A percentile compares a stretch with the other conserved stretches of the same genome.
Evolutionary conservation across 495 filamentous ascomycete species (phyloP).

Genomic region (Talaromyces adpressus): DNA sequence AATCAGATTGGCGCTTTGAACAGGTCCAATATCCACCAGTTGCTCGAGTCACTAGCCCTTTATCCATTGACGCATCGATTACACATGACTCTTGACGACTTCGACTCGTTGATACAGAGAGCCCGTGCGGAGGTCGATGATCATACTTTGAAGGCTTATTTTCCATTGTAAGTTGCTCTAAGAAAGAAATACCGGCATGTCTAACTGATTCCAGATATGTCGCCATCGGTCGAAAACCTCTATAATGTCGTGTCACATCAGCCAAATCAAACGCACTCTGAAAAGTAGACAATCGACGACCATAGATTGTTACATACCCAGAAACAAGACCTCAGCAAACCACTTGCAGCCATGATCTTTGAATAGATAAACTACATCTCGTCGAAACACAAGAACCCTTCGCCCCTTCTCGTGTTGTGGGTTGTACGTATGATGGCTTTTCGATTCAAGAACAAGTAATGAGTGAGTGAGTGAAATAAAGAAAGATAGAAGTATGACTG

Average conservation of each 20-base stretch:
- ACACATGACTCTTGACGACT: constrained; percentile 55
- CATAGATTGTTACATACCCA: background rate
- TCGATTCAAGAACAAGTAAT: background rate
- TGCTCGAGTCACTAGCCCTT: constrained; percentile 55
- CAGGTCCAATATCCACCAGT: constrained; percentile 49
- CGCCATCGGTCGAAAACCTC: constrained; percentile 50
- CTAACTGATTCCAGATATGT: constrained; percentile 39
- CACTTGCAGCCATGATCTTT: background rate
- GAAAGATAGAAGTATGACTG: constrained; percentile 2
- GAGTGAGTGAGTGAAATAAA: background rate
- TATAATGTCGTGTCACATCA: background rate
- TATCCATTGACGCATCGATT: constrained; percentile 54
- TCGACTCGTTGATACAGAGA: constrained; percentile 56
- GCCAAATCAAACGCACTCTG: background rate
- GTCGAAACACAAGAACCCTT: background rate
- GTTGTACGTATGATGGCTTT: background rate
- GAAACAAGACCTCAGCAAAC: background rate
- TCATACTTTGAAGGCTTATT: constrained; percentile 63
- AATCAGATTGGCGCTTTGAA: constrained; percentile 57
- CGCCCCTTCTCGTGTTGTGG: background rate
- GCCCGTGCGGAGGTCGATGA: constrained; percentile 63
- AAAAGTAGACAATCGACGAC: background rate
- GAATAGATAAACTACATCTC: background rate
- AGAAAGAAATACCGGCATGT: background rate
- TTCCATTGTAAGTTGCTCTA: constrained; percentile 55